Percentiles rank a stretch among this genome's conserved stretches.
Evolutionary conservation across 306 rosid genomes (phyloP).

Genomic region (Myrica gale): DNA sequence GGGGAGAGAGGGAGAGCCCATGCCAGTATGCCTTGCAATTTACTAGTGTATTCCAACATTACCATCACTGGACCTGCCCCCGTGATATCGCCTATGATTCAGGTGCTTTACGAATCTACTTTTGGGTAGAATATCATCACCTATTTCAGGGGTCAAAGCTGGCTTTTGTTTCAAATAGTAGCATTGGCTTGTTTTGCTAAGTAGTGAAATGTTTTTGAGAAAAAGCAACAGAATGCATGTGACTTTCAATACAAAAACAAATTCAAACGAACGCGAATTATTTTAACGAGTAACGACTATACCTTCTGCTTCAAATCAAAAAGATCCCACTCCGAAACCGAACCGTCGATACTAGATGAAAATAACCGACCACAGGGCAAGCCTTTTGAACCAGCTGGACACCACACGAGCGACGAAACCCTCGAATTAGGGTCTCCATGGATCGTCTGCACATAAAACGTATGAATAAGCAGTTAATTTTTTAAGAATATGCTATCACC

Average conservation of each 20-base stretch:
- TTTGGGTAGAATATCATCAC: neutral
- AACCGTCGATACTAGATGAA: slow-evolving; percentile 79
- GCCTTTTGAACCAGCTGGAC: slow-evolving; percentile 49
- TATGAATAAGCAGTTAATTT: neutral
- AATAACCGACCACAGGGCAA: slow-evolving; percentile 65
- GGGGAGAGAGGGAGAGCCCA: neutral
- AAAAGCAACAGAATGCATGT: neutral
- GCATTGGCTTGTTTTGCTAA: neutral
- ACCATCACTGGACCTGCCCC: neutral
- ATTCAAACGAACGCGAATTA: neutral
- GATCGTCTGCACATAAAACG: slow-evolving; percentile 50
- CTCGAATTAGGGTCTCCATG: slow-evolving; percentile 65
- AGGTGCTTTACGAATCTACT: neutral
- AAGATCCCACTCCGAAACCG: slow-evolving; percentile 82
- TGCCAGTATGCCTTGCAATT: neutral
- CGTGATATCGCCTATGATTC: neutral
- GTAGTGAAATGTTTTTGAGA: no score
- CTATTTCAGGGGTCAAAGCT: neutral
- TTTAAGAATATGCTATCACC: neutral
- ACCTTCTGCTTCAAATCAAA: slow-evolving; percentile 78
- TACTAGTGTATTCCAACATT: neutral
- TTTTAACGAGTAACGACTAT: neutral
- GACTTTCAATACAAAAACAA: neutral
- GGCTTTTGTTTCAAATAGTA: neutral
- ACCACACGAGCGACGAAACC: slow-evolving; percentile 86